A percentile compares a stretch with the other conserved stretches of the same genome.
phyloP scores from a whole-genome alignment of 345 rosid genomes.

The Lenwebbia sp. region DNA sequence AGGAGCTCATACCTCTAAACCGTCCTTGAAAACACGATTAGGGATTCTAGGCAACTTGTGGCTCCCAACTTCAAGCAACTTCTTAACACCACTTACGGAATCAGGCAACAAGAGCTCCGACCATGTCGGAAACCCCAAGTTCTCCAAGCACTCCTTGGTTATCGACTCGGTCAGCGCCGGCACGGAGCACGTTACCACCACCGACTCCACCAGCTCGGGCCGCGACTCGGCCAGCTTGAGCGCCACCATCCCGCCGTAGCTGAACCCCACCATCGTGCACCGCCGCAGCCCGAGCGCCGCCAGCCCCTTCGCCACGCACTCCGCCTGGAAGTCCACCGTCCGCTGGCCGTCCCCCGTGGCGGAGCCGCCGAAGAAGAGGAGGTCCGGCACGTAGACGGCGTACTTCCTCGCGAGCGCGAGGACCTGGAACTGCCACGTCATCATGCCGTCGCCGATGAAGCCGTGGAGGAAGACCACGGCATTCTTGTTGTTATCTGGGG shows the following conservation, averaged over 20 bases:
- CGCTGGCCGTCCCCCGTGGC: constrained; percentile 10
- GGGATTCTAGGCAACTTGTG: constrained; percentile 10
- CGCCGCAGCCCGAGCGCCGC: constrained; percentile 21
- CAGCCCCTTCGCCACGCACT: constrained; percentile 27
- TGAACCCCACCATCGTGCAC: constrained; percentile 27
- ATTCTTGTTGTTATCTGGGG: not conserved
- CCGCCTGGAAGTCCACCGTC: constrained; percentile 29
- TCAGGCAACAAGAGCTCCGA: constrained; percentile 24
- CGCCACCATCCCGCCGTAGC: constrained; percentile 39
- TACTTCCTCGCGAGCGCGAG: constrained; percentile 17
- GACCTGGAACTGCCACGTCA: constrained; percentile 36
- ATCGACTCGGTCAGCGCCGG: constrained; percentile 29
- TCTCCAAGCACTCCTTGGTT: not conserved
- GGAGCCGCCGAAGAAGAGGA: constrained; percentile 37
- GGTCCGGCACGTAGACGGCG: constrained; percentile 33
- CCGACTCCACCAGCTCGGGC: constrained; percentile 25
- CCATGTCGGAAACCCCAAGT: constrained; percentile 18
- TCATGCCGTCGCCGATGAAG: constrained; percentile 17
- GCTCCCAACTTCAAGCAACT: not conserved
- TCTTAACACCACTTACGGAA: not conserved
- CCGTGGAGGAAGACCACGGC: constrained; percentile 33
- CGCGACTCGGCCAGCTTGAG: constrained; percentile 29
- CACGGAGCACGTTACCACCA: constrained; percentile 20
- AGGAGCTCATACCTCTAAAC: not conserved
- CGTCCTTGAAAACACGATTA: constrained; percentile 3